phyloP scores from a whole-genome alignment of 495 filamentous ascomycete species.

The Podospora appendiculata region DNA sequence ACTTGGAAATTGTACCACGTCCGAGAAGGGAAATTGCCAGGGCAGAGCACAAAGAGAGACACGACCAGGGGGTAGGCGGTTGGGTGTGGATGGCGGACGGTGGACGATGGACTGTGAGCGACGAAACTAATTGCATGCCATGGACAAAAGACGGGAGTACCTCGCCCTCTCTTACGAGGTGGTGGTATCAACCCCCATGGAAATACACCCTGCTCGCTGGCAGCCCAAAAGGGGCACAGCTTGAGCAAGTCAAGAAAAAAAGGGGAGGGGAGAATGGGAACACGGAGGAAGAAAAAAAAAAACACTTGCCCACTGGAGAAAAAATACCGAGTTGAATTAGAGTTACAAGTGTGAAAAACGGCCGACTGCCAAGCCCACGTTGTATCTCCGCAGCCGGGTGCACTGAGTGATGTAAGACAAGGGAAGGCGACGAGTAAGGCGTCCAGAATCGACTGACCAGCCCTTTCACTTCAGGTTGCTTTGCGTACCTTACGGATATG shows the following conservation, averaged over 20 bases:
- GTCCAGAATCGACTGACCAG: no score
- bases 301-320: background rate
- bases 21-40: slow-evolving; percentile 16
- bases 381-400: background rate
- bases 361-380: slow-evolving; percentile 8
- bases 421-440: no score
- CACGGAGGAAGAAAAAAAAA: background rate
- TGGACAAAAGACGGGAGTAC: background rate
- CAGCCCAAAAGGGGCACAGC: background rate
- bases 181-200: background rate
- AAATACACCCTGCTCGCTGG: background rate
- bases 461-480: no score
- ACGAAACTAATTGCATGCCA: background rate
- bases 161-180: no score
- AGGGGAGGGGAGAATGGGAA: background rate
- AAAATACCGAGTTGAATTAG: slow-evolving; percentile 8
- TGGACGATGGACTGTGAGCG: background rate
- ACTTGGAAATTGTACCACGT: background rate
- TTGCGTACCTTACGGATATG: no score
- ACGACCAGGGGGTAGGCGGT: background rate
- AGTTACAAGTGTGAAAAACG: slow-evolving; percentile 10
- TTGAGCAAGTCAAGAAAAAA: no score
- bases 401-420: no score
- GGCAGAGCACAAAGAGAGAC: slow-evolving; percentile 6
- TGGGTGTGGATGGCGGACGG: background rate